Base-by-base conservation (phyloP, 148 eudicot species). In the Mesembryanthemum crystallinum region DNA sequence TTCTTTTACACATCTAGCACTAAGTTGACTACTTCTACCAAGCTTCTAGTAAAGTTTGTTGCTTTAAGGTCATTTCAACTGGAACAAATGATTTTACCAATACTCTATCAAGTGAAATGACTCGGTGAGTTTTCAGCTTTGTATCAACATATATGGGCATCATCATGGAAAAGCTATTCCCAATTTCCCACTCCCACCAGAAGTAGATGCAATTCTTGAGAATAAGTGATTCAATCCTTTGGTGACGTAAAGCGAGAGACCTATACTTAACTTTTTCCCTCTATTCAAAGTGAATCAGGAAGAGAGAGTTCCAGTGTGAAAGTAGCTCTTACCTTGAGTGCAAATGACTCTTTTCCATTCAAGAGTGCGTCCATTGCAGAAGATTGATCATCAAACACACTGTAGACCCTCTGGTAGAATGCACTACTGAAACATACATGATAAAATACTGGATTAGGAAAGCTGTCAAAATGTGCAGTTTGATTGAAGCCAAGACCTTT, bases 291-390 rank as follows among this genome's bases (percentile, higher is more conserved):
- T 24, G 21, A 39, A 43, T 18, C 14, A 57, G 23, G n/a, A 35
- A 51, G 25, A 2, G 11, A 37, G 25, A 61, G 8, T 64, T 29
- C 20, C 24, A 23, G 32, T 62, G 72, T 47, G 37, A 35, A 71
- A 65, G 8, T 45, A 37, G 69, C 23, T 57, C 62, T 82, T 76
- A 91, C 98, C 97, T 91, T 90, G 58, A 63, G 81, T 68, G 99
- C 87, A 91, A 91, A 96, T 72, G 88, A 85, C 85, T 96, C 99
- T 80, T 96, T 96, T 63, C 90, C 89, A 66, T 83, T 89, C 84
- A 92, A 85, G 77, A 96, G 85, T 58, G 85, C 78, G 79, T 91
- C 97, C 92, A 89, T 88, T 62, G 85, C 90, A 80, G 88, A 79
- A 79, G 76, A 89, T 23, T 87, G 97, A 84, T 96, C 90, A 76